Evolutionary conservation across 2,329 filamentous ascomycete species (phyloP).

Genomic region (Alternaria hordeiaustralica): DNA sequence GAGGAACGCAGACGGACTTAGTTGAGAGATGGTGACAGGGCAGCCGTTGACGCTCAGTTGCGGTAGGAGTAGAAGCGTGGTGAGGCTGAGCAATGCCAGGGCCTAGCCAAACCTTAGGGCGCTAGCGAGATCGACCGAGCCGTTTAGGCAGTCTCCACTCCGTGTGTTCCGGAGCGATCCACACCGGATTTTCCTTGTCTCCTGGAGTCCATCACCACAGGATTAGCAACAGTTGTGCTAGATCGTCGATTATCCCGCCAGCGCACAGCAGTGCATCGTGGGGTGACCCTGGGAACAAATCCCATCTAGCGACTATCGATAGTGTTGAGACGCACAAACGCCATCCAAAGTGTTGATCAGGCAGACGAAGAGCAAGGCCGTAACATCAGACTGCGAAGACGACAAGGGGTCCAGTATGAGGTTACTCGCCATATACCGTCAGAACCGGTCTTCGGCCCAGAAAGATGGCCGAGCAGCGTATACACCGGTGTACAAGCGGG

Average conservation of each 20-base stretch:
- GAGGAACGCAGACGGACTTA: background rate
- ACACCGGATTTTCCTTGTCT: slow-evolving; percentile 1
- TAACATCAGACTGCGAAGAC: background rate
- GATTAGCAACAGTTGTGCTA: background rate
- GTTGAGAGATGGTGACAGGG: background rate
- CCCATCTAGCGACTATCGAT: background rate
- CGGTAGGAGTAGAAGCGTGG: background rate
- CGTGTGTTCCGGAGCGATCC: slow-evolving; percentile 1
- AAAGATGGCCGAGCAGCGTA: background rate
- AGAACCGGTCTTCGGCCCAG: background rate
- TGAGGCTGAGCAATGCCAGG: slow-evolving; percentile 8
- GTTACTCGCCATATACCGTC: background rate
- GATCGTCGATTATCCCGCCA: background rate
- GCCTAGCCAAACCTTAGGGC: slow-evolving; percentile 1
- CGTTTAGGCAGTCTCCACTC: slow-evolving; percentile 7
- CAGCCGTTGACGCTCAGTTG: slow-evolving; percentile 2
- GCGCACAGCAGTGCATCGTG: background rate
- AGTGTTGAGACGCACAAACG: background rate
- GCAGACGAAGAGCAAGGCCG: background rate
- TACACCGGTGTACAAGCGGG: background rate
- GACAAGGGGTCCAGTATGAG: background rate
- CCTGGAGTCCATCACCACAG: background rate
- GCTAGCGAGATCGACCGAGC: slow-evolving; percentile 15
- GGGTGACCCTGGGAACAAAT: background rate
- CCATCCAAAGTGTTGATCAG: background rate